A percentile compares a stretch with the other conserved stretches of the same genome.
These are phyloP conservation scores for Omphalea diandra DNA, from an alignment of 441 rosid species.

Conservation along the genomic window DNA sequence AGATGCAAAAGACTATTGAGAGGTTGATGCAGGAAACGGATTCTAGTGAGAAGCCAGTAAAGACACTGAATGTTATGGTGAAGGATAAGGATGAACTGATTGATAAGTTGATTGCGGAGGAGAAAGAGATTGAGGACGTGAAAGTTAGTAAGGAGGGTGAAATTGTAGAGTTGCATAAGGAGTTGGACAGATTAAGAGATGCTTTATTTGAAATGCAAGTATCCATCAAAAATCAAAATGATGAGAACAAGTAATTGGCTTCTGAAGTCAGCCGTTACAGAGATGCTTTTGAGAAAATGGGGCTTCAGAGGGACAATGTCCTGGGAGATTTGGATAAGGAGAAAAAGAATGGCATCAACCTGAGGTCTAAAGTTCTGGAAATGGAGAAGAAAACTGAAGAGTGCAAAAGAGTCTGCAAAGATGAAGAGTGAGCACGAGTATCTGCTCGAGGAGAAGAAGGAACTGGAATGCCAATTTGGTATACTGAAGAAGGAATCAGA, in stretches of 20 bases:
- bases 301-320: constrained; percentile 41
- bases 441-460: constrained; percentile 30
- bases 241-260: constrained; percentile 32
- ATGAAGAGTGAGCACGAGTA: constrained; percentile 30
- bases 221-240: constrained; percentile 30
- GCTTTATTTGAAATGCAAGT: constrained; percentile 32
- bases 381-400: constrained; percentile 39
- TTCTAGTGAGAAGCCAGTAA: constrained; percentile 21
- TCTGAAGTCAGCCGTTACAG: constrained; percentile 33
- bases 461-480: constrained; percentile 26
- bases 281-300: constrained; percentile 33
- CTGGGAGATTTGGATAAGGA: constrained; percentile 38
- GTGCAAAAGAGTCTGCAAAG: constrained; percentile 27
- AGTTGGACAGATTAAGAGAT: constrained; percentile 38
- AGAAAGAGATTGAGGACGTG: constrained; percentile 44
- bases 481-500: constrained; percentile 41
- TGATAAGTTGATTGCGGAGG: constrained; percentile 39
- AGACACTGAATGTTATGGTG: constrained; percentile 26
- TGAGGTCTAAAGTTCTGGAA: constrained; percentile 34
- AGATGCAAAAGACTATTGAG: constrained; percentile 30
- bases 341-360: constrained; percentile 32
- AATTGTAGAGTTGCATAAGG: constrained; percentile 35
- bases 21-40: constrained; percentile 30
- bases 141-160: constrained; percentile 38
- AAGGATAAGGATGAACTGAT: constrained; percentile 34